Evolutionary conservation across 495 filamentous ascomycete species (phyloP).

Genomic region (Tuber indicum): DNA sequence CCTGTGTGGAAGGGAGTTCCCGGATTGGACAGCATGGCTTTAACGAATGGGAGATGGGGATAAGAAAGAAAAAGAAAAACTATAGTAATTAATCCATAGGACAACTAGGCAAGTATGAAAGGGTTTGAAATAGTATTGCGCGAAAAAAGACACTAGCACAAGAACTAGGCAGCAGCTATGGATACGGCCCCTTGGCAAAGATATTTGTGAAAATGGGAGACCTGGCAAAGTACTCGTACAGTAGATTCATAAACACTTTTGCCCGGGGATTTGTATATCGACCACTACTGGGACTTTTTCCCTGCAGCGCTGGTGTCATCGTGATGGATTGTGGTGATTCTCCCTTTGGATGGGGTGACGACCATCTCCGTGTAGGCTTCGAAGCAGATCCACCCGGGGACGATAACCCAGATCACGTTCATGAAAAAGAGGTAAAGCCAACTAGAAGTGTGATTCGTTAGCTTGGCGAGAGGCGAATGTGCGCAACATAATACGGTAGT

Average conservation of each 20-base stretch:
- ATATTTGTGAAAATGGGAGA: too few species aligned
- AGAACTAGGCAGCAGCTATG: not conserved
- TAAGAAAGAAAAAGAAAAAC: not conserved
- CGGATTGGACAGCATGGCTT: not conserved
- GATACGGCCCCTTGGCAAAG: too few species aligned
- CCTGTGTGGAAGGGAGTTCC: not conserved
- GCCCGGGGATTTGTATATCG: not conserved
- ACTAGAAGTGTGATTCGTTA: constrained; percentile 16
- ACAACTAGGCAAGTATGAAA: not conserved
- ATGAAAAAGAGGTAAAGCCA: constrained; percentile 90
- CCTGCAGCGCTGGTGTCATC: not conserved
- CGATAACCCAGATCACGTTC: constrained; percentile 80
- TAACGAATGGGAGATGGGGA: not conserved
- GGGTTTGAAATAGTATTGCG: not conserved
- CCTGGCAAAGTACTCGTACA: too few species aligned
- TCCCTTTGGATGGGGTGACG: not conserved
- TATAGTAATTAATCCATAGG: not conserved
- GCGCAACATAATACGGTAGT: too few species aligned
- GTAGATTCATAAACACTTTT: too few species aligned
- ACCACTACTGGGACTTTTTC: not conserved
- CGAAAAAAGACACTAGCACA: not conserved
- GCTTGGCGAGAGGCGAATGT: not conserved
- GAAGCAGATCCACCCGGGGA: constrained; percentile 70
- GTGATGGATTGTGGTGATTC: not conserved
- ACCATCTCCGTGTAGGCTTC: constrained; percentile 49